Base-by-base conservation (phyloP, 1,284 basidiomycete species). In the Anthracocystis walkeri region DNA sequence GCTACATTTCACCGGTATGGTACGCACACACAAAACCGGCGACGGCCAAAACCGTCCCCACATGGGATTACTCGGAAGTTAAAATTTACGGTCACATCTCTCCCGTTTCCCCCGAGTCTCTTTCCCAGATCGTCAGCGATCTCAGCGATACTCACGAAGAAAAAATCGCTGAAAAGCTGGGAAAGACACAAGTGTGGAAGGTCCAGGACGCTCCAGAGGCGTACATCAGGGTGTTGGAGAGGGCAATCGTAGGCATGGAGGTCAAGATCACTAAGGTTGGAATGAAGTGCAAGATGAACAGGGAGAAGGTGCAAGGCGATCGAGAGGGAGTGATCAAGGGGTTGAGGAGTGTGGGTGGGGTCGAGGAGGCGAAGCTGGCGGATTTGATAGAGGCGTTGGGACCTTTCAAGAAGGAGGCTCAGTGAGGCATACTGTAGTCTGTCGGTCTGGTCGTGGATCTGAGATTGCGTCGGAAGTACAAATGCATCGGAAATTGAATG, bases 231-330 rank as follows among this genome's bases (percentile, higher is more conserved):
- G 16, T 85, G 7, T 58, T 87, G 25, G 84, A 86, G 62, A 86
- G 84, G 71, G 86, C 81, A 0, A 87, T 87, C 27, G 78, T 87
- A 4, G 87, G 87, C 1, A 33, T 87, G 8, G 86, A 87, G 68
- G 85, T 87, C 31, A 70, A 66, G 23, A 78, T 87, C 18, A 80
- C 62, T 5, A 73, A 81, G 46, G 78, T 87, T 3, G 87, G 86
- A 53, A 86, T 86, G 8, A 82, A 86, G 53, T 85, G 83, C 77
- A 87, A 87, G 75, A 82, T 87, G 73, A 81, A 77, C 25, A 86
- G 87, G 74, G 87, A 87, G 61, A 79, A 66, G 55, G 33, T n/a
- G 1, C 74, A 79, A 27, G 85, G 77, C 0, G 87, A 87, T 77
- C 79, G 85, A 67, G 8, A 61, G 18, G 86, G 87, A 2, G 86